phyloP scores from a whole-genome alignment of 495 filamentous ascomycete species.

The Staphylotrichum longicolle region DNA sequence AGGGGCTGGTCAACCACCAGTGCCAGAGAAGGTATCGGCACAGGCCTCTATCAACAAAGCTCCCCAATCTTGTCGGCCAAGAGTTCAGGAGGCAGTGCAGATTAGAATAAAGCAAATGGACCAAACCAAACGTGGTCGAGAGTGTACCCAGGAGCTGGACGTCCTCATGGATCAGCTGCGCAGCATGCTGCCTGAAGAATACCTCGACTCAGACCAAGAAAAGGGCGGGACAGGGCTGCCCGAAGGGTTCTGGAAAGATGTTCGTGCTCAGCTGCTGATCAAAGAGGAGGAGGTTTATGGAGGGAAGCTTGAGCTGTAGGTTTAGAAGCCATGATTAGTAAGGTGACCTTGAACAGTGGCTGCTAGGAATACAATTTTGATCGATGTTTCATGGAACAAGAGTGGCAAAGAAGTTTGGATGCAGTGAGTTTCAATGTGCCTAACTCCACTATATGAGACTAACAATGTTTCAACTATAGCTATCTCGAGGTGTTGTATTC shows the following conservation, averaged over 20 bases:
- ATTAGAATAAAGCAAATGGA: neutral
- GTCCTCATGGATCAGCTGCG: constrained; percentile 1
- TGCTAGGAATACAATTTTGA: no score
- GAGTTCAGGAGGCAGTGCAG: neutral
- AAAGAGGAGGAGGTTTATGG: neutral
- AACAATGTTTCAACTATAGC: neutral
- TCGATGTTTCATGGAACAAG: no score
- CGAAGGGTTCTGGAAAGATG: neutral
- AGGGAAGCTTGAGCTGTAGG: no score
- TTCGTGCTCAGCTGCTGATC: neutral
- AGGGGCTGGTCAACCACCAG: no score
- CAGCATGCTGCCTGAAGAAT: neutral
- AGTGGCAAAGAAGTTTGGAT: no score
- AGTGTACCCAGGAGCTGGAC: neutral
- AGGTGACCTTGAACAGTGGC: no score
- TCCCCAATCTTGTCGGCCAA: no score
- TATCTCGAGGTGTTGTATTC: neutral
- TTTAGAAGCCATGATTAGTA: no score
- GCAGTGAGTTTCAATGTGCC: no score
- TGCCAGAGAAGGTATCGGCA: no score
- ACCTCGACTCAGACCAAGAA: neutral
- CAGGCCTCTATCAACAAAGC: no score
- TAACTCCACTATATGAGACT: neutral
- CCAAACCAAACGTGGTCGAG: neutral
- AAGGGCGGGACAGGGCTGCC: neutral